Percentiles rank a stretch among this genome's conserved stretches.
Conservation (phyloP, 2,329 filamentous ascomycete genomes). For the Neonectria neomacrospora region DNA sequence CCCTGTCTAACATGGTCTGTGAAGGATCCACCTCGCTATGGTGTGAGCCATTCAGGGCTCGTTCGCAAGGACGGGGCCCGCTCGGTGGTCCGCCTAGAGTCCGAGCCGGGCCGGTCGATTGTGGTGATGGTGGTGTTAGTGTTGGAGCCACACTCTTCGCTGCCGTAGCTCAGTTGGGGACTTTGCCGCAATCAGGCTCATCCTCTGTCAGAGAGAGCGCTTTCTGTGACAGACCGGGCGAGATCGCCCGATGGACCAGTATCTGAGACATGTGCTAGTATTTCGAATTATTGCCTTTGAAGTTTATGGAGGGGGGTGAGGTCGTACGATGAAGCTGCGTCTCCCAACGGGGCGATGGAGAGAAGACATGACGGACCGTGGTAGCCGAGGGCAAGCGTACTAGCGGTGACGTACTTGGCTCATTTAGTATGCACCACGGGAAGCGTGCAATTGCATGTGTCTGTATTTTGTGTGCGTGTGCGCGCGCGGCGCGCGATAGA, state of each 20-base stretch:
- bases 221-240: constrained; percentile 24
- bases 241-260: constrained; percentile 29
- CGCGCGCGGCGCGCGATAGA: too few relatives aligned
- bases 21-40: constrained; percentile 25
- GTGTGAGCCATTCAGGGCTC: constrained; percentile 21
- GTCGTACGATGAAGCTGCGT: constrained; percentile 21
- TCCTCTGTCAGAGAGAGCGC: constrained; percentile 12
- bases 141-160: constrained; percentile 32
- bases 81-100: constrained; percentile 42
- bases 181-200: constrained; percentile 35
- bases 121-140: constrained; percentile 32
- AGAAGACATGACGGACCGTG: not conserved
- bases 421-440: constrained; percentile 1
- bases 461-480: not conserved
- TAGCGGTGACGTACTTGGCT: constrained; percentile 18
- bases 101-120: constrained; percentile 44
- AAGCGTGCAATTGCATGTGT: constrained; percentile 12
- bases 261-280: constrained; percentile 24
- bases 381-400: constrained; percentile 10
- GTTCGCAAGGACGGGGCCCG: constrained; percentile 29
- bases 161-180: constrained; percentile 25
- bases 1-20: constrained; percentile 27
- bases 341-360: not conserved
- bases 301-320: constrained; percentile 10
- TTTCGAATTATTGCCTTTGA: constrained; percentile 4